These are phyloP conservation scores for Globisporangium uncinulatum DNA, from an alignment of 352 stramenopile genomes.

Conservation along the genomic window DNA sequence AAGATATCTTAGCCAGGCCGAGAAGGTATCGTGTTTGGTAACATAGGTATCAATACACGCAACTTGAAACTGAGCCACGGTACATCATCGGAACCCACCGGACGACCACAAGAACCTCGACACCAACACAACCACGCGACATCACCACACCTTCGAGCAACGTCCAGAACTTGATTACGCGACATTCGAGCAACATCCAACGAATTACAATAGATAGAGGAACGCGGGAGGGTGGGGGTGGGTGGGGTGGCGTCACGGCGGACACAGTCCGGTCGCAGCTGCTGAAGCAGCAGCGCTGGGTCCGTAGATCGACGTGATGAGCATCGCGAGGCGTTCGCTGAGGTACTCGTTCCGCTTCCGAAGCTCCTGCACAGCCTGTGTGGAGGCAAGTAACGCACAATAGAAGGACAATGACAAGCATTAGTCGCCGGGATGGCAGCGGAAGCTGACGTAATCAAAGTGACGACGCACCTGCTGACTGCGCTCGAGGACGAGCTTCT, in stretches of 20 bases:
- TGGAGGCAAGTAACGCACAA: constrained; percentile 3
- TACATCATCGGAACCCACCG: no score
- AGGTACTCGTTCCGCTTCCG: constrained; percentile 60
- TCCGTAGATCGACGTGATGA: constrained; percentile 68
- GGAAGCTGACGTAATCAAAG: not conserved
- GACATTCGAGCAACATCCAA: no score
- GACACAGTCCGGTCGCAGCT: not conserved
- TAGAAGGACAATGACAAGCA: not conserved
- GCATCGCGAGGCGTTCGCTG: constrained; percentile 40
- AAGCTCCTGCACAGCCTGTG: constrained; percentile 53
- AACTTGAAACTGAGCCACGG: no score
- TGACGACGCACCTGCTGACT: constrained; percentile 47
- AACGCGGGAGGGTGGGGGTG: not conserved
- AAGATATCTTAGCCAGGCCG: no score
- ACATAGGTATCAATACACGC: no score
- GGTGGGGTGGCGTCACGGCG: not conserved
- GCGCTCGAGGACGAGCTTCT: constrained; percentile 78
- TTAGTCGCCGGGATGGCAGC: no score
- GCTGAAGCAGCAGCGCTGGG: constrained; percentile 1
- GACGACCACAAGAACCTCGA: no score
- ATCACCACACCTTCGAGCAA: no score
- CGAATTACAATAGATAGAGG: constrained; percentile 6
- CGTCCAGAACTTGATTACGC: no score
- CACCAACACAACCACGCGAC: no score
- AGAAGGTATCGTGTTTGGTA: no score